phyloP scores from a whole-genome alignment of 257 asterid genomes.

The Nicotiana tomentosiformis region DNA sequence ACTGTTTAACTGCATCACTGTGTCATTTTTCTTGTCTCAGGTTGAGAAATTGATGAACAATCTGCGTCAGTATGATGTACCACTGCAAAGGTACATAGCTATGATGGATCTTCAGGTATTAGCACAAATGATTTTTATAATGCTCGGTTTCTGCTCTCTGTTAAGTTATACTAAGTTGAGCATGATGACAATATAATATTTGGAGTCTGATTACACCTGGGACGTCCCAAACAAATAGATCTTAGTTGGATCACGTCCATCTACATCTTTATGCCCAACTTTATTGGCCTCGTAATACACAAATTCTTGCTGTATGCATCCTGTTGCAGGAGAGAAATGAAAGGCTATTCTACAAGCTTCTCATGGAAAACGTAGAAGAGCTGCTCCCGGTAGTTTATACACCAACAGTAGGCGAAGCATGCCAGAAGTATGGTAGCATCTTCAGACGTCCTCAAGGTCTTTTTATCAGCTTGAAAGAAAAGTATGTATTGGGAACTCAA shows the following conservation, averaged over 20 bases:
- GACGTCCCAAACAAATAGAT: neutral
- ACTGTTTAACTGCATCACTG: neutral
- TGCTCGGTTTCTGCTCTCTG: neutral
- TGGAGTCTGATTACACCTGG: neutral
- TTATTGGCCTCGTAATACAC: neutral
- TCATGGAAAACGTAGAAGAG: conserved; percentile 92
- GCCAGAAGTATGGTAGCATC: conserved; percentile 94
- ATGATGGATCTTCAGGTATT: conserved; percentile 99
- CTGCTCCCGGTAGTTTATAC: conserved; percentile 95
- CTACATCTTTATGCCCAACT: neutral
- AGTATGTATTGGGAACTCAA: conserved; percentile 35
- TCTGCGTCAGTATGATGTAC: conserved; percentile 90
- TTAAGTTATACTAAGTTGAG: neutral
- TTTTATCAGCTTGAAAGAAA: conserved; percentile 91
- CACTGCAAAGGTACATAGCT: conserved; percentile 95
- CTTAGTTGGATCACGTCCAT: neutral
- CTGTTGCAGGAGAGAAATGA: conserved; percentile 77
- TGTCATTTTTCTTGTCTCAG: conserved; percentile 25
- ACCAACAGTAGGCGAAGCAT: conserved; percentile 99
- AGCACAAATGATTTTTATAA: neutral
- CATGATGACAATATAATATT: neutral
- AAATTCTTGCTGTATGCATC: neutral
- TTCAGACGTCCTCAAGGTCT: conserved; percentile 98
- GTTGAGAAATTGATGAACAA: conserved; percentile 89
- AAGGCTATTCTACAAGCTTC: conserved; percentile 86